Percentiles rank a stretch among this genome's conserved stretches.
Evolutionary conservation across 208 protist genomes (phyloP).

Genomic region (Leishmania mexicana): DNA sequence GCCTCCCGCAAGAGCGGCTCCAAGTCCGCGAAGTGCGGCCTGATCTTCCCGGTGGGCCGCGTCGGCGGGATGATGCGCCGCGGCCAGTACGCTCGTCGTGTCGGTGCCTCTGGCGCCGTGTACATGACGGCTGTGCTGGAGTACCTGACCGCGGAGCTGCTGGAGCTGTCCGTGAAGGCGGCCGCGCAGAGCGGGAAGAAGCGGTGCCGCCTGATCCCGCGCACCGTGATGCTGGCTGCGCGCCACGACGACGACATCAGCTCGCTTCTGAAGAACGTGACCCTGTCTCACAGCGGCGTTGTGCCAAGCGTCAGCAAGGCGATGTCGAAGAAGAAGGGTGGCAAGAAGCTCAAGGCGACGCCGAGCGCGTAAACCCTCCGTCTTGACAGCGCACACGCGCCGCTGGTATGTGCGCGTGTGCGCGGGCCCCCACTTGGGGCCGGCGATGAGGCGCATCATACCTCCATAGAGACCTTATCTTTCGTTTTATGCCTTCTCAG

Average conservation of each 20-base stretch:
- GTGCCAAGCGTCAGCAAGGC: conserved; percentile 84
- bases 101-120: conserved; percentile 98
- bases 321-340: conserved; percentile 79
- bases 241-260: conserved; percentile 85
- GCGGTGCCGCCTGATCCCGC: conserved; percentile 70
- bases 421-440: not conserved
- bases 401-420: not conserved
- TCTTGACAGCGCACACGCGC: not conserved
- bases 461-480: conserved; percentile 34
- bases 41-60: conserved; percentile 99
- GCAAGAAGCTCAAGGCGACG: conserved; percentile 64
- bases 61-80: conserved; percentile 96
- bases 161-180: conserved; percentile 85
- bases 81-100: conserved; percentile 96
- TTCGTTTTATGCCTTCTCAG: not conserved
- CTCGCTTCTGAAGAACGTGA: conserved; percentile 64
- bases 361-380: conserved; percentile 46
- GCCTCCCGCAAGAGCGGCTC: conserved; percentile 74
- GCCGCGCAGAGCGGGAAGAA: conserved; percentile 69
- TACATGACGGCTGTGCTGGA: conserved; percentile 99
- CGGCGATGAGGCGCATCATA: not conserved
- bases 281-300: conserved; percentile 78
- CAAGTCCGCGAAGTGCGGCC: conserved; percentile 95
- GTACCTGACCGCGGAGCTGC: conserved; percentile 94
- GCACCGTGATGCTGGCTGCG: conserved; percentile 78